A percentile compares a stretch with the other conserved stretches of the same genome.
Evolutionary conservation across 2,329 filamentous ascomycete species (phyloP).

Genomic region (Fusarium gaditjirri): DNA sequence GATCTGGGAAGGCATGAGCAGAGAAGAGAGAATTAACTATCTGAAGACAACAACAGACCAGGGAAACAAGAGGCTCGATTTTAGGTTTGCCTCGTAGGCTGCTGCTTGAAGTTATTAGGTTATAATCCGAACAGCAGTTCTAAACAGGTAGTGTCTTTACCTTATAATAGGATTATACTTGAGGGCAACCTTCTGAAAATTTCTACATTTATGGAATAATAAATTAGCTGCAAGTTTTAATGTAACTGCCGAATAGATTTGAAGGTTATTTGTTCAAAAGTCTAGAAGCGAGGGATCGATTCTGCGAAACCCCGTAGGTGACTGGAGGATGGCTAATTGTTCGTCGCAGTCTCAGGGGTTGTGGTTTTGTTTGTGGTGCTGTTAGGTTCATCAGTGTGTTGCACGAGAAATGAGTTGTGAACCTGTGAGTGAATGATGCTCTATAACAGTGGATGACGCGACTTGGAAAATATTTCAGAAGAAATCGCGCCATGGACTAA

Average conservation of each 20-base stretch:
- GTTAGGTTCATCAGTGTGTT: not conserved
- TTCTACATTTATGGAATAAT: too few species aligned
- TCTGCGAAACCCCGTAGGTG: not conserved
- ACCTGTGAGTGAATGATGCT: too few species aligned
- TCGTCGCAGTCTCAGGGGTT: not conserved
- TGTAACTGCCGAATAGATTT: too few species aligned
- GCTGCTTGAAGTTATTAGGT: accelerated
- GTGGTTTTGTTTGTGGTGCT: too few species aligned
- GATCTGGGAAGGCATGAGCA: not conserved
- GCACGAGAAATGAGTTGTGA: too few species aligned
- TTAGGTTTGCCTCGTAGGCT: not conserved
- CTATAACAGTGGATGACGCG: too few species aligned
- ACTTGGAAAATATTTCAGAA: too few species aligned
- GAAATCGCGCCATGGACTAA: too few species aligned
- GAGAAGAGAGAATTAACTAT: not conserved
- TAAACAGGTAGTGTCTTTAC: too few species aligned
- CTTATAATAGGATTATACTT: too few species aligned
- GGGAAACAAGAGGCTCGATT: not conserved
- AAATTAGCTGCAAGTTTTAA: too few species aligned
- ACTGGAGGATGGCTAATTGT: not conserved
- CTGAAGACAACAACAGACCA: not conserved
- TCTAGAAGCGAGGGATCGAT: not conserved
- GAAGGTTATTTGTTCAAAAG: not conserved
- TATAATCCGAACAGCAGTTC: not conserved
- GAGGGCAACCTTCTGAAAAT: too few species aligned